Evolutionary conservation across 805 yeast genomes (phyloP).

Genomic region (Candida alai): DNA sequence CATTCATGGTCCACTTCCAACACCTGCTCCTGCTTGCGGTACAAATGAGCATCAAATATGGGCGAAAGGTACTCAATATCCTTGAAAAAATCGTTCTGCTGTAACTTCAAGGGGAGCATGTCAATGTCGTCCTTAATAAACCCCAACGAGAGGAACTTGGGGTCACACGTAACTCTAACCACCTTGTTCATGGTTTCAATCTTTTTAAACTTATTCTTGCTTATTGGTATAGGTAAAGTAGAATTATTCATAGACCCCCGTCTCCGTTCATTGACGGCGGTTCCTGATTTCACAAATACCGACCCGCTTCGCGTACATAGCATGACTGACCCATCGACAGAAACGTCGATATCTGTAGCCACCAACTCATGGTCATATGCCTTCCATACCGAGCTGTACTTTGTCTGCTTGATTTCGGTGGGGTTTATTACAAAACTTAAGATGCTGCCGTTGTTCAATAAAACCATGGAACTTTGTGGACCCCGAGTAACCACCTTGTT

Average conservation of each 20-base stretch:
- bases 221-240: conserved; percentile 22
- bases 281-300: conserved; percentile 45
- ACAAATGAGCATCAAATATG: conserved; percentile 25
- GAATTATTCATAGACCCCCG: conserved; percentile 31
- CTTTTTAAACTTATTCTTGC: conserved; percentile 49
- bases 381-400: conserved; percentile 54
- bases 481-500: conserved; percentile 33
- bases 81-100: conserved; percentile 40
- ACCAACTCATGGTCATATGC: conserved; percentile 55
- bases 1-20: conserved; percentile 26
- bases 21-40: conserved; percentile 40
- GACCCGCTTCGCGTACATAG: conserved; percentile 69
- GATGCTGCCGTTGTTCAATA: conserved; percentile 60
- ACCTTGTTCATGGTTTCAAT: conserved; percentile 53
- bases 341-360: conserved; percentile 65
- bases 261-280: conserved; percentile 17
- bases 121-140: conserved; percentile 63
- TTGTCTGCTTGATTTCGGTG: conserved; percentile 34
- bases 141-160: conserved; percentile 60
- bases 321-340: conserved; percentile 64
- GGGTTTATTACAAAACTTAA: conserved; percentile 29
- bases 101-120: conserved; percentile 51
- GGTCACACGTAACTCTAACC: conserved; percentile 63
- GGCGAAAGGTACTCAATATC: conserved; percentile 60
- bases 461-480: conserved; percentile 41